These are phyloP conservation scores for Camellia sinensis DNA, from an alignment of 148 eudicot genomes.

Conservation along the genomic window DNA sequence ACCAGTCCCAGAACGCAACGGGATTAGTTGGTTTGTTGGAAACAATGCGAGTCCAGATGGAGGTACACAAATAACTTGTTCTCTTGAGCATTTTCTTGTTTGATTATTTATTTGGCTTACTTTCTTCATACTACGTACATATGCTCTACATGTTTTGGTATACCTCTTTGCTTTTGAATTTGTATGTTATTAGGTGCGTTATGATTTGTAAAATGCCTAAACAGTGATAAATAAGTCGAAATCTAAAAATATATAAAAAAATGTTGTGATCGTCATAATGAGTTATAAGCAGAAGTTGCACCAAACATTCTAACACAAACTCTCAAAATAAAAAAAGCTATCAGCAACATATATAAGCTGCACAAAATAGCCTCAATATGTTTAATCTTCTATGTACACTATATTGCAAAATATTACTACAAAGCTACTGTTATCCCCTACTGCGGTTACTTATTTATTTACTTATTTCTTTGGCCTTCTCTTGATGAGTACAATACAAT, in stretches of 20 bases:
- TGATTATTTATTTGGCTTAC: not conserved
- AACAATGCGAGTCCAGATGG: constrained; percentile 98
- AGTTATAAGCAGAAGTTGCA: too few relatives aligned
- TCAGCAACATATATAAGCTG: too few relatives aligned
- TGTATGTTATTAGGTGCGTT: not conserved
- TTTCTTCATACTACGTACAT: not conserved
- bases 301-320: too few relatives aligned
- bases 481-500: not conserved
- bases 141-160: not conserved
- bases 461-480: not conserved
- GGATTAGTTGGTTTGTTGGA: constrained; percentile 92
- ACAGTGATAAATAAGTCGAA: not conserved
- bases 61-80: constrained; percentile 47
- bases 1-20: constrained; percentile 59
- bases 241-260: not conserved
- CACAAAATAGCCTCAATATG: too few relatives aligned
- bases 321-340: too few relatives aligned
- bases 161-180: not conserved
- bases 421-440: not conserved
- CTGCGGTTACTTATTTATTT: not conserved
- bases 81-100: constrained; percentile 10
- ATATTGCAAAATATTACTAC: constrained; percentile 1
- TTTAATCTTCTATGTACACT: not conserved
- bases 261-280: not conserved
- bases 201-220: not conserved